A percentile compares a stretch with the other conserved stretches of the same genome.
phyloP scores from a whole-genome alignment of 1,284 basidiomycete species.

The Cutaneotrichosporon cutaneum region DNA sequence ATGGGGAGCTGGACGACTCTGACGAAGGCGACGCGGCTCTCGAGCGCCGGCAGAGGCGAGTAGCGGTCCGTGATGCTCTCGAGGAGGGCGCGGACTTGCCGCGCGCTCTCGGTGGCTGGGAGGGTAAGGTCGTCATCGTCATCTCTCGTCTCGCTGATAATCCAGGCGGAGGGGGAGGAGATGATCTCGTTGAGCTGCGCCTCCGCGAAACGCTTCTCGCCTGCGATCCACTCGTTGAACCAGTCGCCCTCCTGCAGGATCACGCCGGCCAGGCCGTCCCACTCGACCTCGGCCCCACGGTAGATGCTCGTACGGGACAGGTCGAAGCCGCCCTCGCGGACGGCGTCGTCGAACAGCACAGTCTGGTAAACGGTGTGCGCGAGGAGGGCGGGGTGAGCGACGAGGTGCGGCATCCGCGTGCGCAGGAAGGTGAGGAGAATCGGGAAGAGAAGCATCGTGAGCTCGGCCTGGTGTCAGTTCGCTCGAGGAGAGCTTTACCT shows the following conservation, averaged over 20 bases:
- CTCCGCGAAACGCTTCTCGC: conserved; percentile 67
- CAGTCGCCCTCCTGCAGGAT: conserved; percentile 79
- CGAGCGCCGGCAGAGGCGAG: conserved; percentile 72
- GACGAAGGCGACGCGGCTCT: conserved; percentile 78
- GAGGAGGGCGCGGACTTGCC: conserved; percentile 74
- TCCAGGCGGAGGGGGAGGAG: conserved; percentile 78
- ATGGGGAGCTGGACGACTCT: conserved; percentile 76
- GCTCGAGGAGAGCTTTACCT: conserved; percentile 58
- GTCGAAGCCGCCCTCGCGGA: conserved; percentile 73
- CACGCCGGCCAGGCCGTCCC: conserved; percentile 75
- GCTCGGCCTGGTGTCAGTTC: conserved; percentile 63
- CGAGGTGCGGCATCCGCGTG: conserved; percentile 69
- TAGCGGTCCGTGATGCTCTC: conserved; percentile 95
- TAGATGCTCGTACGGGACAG: conserved; percentile 56
- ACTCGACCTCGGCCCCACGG: conserved; percentile 51
- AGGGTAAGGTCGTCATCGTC: conserved; percentile 58
- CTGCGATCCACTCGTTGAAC: conserved; percentile 86
- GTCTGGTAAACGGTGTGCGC: conserved; percentile 95
- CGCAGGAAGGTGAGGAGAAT: conserved; percentile 69
- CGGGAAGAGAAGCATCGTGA: conserved; percentile 69
- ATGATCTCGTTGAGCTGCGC: conserved; percentile 75
- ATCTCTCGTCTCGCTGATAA: conserved; percentile 67
- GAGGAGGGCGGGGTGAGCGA: conserved; percentile 76
- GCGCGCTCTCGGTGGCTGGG: conserved; percentile 66
- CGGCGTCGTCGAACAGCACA: conserved; percentile 77